Base-by-base conservation (phyloP, 352 stramenopile genomes). In the Phytophthora capsici region DNA sequence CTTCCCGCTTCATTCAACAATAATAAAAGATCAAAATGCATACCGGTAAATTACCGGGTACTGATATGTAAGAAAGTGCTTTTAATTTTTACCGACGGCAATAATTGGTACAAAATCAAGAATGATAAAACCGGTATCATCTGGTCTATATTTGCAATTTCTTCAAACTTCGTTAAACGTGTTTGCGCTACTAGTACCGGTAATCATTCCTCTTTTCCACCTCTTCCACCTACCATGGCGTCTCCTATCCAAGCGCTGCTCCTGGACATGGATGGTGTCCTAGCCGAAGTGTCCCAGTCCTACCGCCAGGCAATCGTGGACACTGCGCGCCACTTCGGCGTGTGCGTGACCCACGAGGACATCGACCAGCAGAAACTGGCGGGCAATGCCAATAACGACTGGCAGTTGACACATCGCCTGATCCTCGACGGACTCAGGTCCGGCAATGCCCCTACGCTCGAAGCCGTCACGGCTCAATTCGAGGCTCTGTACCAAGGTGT, bases 371-470 rank as follows among this genome's bases (percentile, higher is more conserved):
- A 84, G 55, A 99, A 99, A 79, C 77, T 97, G 37, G 84, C 86
- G 44, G 97, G 97, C 63, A 95, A 98, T 50, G 94, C 94, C 59
- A 99, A 99, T 82, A 98, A 99, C 75, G 97, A 99, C 83, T 99
- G 97, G 97, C 89, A 98, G 60, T 77, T 99, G 43, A 98, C 92
- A 36, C 83, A 96, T 50, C 89, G 95, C 34, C 73, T 98, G 5
- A 95, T 99, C 50, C 50, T 64, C 19, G 65, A 54, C 19, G 79
- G 80, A 12, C 43, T 63, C 4, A 22, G 23, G n/a, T n/a, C 32
- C 7, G 26, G 56, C 2, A 66, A 20, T 2, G 7, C 68, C 17
- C 79, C 82, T 10, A 89, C 87, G n/a, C 75, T 99, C 4, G 92
- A 98, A 28, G 57, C 95, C 26, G 94, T 99, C 10, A 99, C 93